Base-by-base conservation (phyloP, 371 early-diverging fungal genomes). In the Basidiobolus meristosporus region DNA sequence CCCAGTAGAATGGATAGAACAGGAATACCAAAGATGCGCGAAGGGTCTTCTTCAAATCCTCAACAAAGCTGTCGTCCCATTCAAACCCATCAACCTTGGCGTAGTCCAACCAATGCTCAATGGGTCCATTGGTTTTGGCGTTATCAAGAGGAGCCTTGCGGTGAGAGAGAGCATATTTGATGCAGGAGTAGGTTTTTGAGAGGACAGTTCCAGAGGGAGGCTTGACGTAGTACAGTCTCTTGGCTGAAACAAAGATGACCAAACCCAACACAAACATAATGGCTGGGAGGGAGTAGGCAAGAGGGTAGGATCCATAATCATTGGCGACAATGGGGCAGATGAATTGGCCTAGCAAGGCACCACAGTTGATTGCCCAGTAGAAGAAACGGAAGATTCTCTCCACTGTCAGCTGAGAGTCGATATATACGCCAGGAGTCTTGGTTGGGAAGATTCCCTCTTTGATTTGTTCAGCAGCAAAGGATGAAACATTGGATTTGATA, bases 341-440 rank as follows among this genome's bases (percentile, higher is more conserved):
- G n/a, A n/a, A n/a, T n/a, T n/a, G n/a, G n/a, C n/a, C n/a, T n/a
- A n/a, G n/a, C n/a, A n/a, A n/a, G n/a, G n/a, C n/a, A n/a, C n/a
- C n/a, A n/a, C n/a, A n/a, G 44, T 87, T 87, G 49, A 90, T 79
- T 39, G 77, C 65, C 68, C 79, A 77, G 58, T 86, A 90, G 50
- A 87, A 86, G 51, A 62, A 63, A 38, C 62, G 60, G 56, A 77
- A 77, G 35, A 69, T 56, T 40, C 60, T 56, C 50, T 68, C 65
- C 11, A 64, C 50, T 0, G 68, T 68, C 42, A 68, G 47, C 41
- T 54, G 59, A n/a, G 59, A 54, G 32, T 58, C 56, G 6, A 44
- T 23, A 34, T 55, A 43, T 21, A 50, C 44, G 29, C 43, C 45
- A 1, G 35, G 34, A n/a, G 64, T 32, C 39, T 48, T 40, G 45